These are phyloP conservation scores for Penicillium macrosclerotiorum DNA, from an alignment of 495 filamentous ascomycete species.

Conservation along the genomic window DNA sequence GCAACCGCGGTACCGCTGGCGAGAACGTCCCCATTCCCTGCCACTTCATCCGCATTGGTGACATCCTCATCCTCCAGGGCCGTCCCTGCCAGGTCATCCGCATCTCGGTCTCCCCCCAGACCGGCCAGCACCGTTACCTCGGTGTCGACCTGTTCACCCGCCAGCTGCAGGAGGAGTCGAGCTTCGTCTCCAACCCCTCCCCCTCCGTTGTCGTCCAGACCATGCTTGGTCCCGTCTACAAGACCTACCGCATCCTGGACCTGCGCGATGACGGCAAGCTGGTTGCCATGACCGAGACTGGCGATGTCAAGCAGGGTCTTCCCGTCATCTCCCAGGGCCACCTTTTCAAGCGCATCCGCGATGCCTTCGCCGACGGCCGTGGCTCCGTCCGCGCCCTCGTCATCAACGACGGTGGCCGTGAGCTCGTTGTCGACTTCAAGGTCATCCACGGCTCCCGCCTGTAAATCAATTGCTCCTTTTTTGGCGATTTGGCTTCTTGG, in stretches of 20 bases:
- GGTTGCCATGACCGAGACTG: slow-evolving; percentile 80
- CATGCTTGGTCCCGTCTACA: slow-evolving; percentile 99
- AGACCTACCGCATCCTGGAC: slow-evolving; percentile 99
- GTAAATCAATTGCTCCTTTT: slow-evolving; percentile 39
- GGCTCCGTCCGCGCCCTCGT: slow-evolving; percentile 92
- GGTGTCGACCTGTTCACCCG: slow-evolving; percentile 99
- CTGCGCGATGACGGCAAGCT: slow-evolving; percentile 83
- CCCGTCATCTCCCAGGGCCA: slow-evolving; percentile 89
- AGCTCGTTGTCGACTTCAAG: slow-evolving; percentile 99
- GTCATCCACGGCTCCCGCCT: slow-evolving; percentile 79
- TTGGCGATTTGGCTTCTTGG: neutral
- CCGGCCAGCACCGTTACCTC: slow-evolving; percentile 98
- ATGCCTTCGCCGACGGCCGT: slow-evolving; percentile 87
- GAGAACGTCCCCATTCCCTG: slow-evolving; percentile 97
- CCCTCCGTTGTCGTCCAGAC: slow-evolving; percentile 98
- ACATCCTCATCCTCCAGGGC: slow-evolving; percentile 97
- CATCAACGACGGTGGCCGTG: slow-evolving; percentile 88
- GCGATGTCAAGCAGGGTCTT: slow-evolving; percentile 96
- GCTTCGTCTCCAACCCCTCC: slow-evolving; percentile 93
- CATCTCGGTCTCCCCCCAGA: slow-evolving; percentile 96
- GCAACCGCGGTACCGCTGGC: slow-evolving; percentile 47
- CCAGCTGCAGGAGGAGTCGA: slow-evolving; percentile 98
- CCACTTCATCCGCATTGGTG: slow-evolving; percentile 98
- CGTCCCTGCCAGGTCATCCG: slow-evolving; percentile 99
- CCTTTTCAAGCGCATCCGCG: slow-evolving; percentile 76